Evolutionary conservation across 345 rosid genomes (phyloP).

Genomic region (Aegle marmelos): DNA sequence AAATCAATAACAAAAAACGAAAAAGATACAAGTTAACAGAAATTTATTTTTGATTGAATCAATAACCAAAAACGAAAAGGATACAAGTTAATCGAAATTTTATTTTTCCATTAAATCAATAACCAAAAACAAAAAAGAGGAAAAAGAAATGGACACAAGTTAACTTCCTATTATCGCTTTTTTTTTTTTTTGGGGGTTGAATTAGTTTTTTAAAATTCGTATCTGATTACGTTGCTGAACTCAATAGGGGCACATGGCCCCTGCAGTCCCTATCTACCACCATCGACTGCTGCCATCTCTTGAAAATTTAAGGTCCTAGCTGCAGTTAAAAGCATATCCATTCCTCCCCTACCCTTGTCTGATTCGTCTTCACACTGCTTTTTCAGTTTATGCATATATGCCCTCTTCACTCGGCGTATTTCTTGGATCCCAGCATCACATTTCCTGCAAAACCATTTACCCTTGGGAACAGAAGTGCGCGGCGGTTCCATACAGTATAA

Average conservation of each 20-base stretch:
- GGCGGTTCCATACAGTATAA: slow-evolving; percentile 82
- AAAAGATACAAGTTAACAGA: background rate
- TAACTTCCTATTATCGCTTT: background rate
- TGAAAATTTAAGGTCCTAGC: slow-evolving; percentile 58
- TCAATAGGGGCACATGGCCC: background rate
- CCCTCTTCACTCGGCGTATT: slow-evolving; percentile 47
- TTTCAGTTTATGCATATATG: slow-evolving; percentile 34
- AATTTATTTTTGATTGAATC: background rate
- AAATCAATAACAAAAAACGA: background rate
- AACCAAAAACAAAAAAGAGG: background rate
- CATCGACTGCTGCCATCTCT: slow-evolving; percentile 34
- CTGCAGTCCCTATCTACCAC: slow-evolving; percentile 10
- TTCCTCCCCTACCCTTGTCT: slow-evolving; percentile 50
- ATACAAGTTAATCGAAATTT: background rate
- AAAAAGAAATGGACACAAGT: background rate
- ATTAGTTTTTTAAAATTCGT: background rate
- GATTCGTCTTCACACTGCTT: slow-evolving; percentile 24
- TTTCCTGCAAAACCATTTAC: slow-evolving; percentile 79
- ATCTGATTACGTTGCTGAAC: too few species aligned
- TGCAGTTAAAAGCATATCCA: slow-evolving; percentile 82
- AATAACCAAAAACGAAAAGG: background rate
- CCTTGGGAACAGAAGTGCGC: slow-evolving; percentile 45
- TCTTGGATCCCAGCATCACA: slow-evolving; percentile 54
- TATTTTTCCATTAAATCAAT: background rate
- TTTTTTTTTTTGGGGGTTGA: background rate